Base-by-base conservation (phyloP, 2,329 filamentous ascomycete genomes). In the Xylariomycetidae sp. region DNA sequence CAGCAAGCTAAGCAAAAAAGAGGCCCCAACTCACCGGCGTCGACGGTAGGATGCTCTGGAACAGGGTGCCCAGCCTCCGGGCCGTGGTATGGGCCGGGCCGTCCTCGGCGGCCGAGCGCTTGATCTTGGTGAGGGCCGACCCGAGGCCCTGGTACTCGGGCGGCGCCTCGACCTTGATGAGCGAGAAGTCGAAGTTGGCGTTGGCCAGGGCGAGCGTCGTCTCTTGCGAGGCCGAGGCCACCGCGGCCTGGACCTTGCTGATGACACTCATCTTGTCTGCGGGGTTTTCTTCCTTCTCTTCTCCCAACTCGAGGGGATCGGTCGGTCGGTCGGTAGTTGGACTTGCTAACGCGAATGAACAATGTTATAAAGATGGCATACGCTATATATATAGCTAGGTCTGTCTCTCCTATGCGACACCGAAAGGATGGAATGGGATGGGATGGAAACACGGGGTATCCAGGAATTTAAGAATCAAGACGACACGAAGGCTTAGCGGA, bases 171-270 rank as follows among this genome's bases (percentile, higher is more conserved):
- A 35, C 16, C 3, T 34, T 33, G n/a, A 40, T 17, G 2, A 43
- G 27, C 5, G 40, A 37, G 15, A 43, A 33, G 29, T 43, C 37
- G 13, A 43, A 40, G 10, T 43, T 43, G 13, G 30, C 31, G 33
- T 37, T 40, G 6, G 37, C 37, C n/a, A 43, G 17, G 11, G 40
- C 34, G 0, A 40, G 7, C 7, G 34, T 43, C 2, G 37, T 40
- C 28, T 43, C 37, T 12, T 43, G 36, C 6, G 31, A 22, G 5
- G 31, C 35, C 11, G 34, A 19, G 14, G 25, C 26, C 2, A 41
- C 15, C 4, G 34, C 34, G 2, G 34, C 31, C 16, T 34, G 31
- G 2, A 41, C 26, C 17, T 32, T 41, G 9, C 38, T 31, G 14
- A 41, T 34, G 4, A 18, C n/a, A 29, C 25, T 34, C 38, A 42